A percentile compares a stretch with the other conserved stretches of the same genome.
phyloP scores from a whole-genome alignment of 164 flowering plant species.

The Tetracentron sinense region DNA sequence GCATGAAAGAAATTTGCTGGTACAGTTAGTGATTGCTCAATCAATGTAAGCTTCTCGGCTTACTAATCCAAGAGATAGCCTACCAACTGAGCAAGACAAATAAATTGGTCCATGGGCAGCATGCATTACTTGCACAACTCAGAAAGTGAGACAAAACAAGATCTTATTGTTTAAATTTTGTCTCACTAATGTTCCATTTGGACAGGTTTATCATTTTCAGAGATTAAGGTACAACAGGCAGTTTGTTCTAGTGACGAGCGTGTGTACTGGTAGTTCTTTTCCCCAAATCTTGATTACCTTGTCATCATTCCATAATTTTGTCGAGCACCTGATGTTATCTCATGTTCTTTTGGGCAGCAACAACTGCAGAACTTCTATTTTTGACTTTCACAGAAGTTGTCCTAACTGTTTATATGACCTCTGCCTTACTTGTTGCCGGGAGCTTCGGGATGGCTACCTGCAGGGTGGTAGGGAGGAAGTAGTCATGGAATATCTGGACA shows the following conservation, averaged over 20 bases:
- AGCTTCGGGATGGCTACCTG: slow-evolving; percentile 43
- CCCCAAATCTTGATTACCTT: not conserved
- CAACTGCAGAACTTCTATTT: slow-evolving; percentile 58
- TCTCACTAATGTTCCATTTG: slow-evolving; percentile 6
- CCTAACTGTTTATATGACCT: slow-evolving; percentile 51
- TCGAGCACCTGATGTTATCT: not conserved
- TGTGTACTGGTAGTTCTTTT: slow-evolving; percentile 42
- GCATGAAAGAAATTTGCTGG: too few relatives aligned
- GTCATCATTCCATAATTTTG: not conserved
- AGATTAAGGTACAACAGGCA: slow-evolving; percentile 24
- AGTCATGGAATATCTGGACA: slow-evolving; percentile 16
- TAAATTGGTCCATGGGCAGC: not conserved
- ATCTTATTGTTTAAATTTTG: not conserved
- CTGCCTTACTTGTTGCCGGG: slow-evolving; percentile 62
- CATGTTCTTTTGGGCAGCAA: slow-evolving; percentile 35
- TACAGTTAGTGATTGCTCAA: too few relatives aligned
- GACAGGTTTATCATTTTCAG: slow-evolving; percentile 33
- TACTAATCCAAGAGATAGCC: not conserved
- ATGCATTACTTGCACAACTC: not conserved
- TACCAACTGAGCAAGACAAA: not conserved
- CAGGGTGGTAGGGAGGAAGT: slow-evolving; percentile 29
- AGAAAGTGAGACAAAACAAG: not conserved
- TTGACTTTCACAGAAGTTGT: slow-evolving; percentile 62
- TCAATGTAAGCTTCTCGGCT: too few relatives aligned
- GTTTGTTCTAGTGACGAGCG: slow-evolving; percentile 35